A percentile compares a stretch with the other conserved stretches of the same genome.
These are phyloP conservation scores for Pterocarpus santalinus DNA, from an alignment of 306 rosid species.

Conservation along the genomic window DNA sequence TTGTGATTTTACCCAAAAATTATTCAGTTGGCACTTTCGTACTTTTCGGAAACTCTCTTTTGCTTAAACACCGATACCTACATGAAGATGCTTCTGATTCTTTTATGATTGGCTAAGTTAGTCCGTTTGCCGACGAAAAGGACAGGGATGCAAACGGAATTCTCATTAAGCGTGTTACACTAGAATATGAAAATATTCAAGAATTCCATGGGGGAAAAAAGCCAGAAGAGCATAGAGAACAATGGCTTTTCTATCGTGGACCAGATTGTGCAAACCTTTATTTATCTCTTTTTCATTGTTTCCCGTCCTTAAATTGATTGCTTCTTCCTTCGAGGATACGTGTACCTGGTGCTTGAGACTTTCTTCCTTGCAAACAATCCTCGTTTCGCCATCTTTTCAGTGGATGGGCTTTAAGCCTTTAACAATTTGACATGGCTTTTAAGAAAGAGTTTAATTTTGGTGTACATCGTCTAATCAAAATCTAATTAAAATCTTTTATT, in stretches of 20 bases:
- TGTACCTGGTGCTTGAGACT: too few species aligned
- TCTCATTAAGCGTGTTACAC: neutral
- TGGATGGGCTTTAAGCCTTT: too few species aligned
- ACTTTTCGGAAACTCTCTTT: too few species aligned
- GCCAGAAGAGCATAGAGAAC: neutral
- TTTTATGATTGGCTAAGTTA: neutral
- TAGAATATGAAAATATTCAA: slow-evolving; percentile 46
- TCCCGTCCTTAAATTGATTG: too few species aligned
- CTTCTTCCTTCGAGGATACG: neutral
- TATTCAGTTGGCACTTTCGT: too few species aligned
- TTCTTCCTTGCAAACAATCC: neutral
- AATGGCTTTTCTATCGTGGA: slow-evolving; percentile 48
- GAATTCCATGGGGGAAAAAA: neutral
- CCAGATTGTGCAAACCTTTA: slow-evolving; percentile 33
- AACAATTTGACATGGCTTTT: too few species aligned
- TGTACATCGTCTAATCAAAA: too few species aligned
- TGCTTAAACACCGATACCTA: neutral
- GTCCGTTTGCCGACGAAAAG: slow-evolving; percentile 40
- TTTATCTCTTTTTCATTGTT: too few species aligned
- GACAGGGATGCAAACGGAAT: slow-evolving; percentile 38
- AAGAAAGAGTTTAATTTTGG: too few species aligned
- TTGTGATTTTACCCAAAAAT: too few species aligned
- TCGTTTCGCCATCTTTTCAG: neutral
- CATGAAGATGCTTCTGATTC: slow-evolving; percentile 3
- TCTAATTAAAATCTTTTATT: too few species aligned